These are phyloP conservation scores for Triticum monococcum DNA, from an alignment of 176 grass and related monocot species.

Conservation along the genomic window DNA sequence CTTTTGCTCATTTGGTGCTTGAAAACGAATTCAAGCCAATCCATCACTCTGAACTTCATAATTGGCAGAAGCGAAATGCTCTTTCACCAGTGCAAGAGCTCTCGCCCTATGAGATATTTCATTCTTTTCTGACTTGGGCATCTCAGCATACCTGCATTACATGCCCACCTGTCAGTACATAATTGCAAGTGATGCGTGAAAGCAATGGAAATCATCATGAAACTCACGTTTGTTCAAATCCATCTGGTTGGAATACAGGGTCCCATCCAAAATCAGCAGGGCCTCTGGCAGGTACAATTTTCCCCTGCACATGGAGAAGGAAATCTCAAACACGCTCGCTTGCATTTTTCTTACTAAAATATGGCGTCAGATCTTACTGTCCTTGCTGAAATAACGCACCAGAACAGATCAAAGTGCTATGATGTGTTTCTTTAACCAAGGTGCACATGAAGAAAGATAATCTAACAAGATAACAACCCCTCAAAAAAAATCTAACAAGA, in stretches of 20 bases:
- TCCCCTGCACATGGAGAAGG: conserved; percentile 53
- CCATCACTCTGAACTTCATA: conserved; percentile 52
- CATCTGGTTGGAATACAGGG: conserved; percentile 87
- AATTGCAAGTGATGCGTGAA: background rate
- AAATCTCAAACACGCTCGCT: background rate
- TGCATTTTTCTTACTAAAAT: background rate
- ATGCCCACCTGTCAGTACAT: background rate
- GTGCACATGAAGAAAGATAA: background rate
- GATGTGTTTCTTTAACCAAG: background rate
- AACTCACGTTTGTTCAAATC: conserved; percentile 83
- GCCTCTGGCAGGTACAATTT: conserved; percentile 75
- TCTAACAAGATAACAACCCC: background rate
- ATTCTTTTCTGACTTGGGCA: conserved; percentile 92
- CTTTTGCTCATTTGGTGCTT: no score
- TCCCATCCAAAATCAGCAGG: conserved; percentile 98
- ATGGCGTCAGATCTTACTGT: background rate
- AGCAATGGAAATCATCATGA: background rate
- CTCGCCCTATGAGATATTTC: conserved; percentile 85
- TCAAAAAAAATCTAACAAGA: background rate
- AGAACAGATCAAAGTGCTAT: background rate
- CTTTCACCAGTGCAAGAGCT: conserved; percentile 84
- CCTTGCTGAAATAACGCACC: background rate
- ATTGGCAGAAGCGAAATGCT: conserved; percentile 67
- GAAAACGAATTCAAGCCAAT: conserved; percentile 27
- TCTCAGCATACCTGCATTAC: conserved; percentile 80